Evolutionary conservation across 495 filamentous ascomycete genomes (phyloP).

Genomic region (Penicillium silybi): DNA sequence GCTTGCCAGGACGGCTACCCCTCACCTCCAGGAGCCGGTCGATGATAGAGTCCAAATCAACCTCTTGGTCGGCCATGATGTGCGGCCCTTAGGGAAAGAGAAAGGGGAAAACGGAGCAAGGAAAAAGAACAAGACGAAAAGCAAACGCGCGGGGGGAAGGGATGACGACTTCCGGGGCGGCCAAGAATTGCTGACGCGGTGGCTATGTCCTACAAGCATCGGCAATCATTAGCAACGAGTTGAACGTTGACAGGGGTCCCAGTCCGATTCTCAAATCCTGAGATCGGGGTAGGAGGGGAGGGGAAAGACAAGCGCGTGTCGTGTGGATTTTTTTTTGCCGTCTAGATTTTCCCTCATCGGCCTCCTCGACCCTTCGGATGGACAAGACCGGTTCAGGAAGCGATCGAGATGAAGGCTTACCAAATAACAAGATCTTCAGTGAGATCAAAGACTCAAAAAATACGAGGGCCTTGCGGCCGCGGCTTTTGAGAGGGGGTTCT

Average conservation of each 20-base stretch:
- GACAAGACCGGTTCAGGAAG: background rate
- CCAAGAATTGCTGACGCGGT: constrained; percentile 38
- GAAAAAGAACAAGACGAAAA: constrained; percentile 25
- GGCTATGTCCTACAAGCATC: constrained; percentile 30
- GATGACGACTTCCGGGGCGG: constrained; percentile 29
- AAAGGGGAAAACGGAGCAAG: constrained; percentile 20
- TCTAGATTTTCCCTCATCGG: background rate
- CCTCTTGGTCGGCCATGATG: constrained; percentile 94
- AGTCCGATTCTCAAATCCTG: constrained; percentile 12
- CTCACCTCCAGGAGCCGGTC: constrained; percentile 96
- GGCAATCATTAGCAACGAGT: constrained; percentile 14
- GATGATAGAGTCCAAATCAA: constrained; percentile 99
- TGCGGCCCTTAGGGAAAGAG: constrained; percentile 33
- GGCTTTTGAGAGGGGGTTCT: constrained; percentile 17
- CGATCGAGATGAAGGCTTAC: constrained; percentile 16
- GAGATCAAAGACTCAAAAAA: constrained; percentile 23
- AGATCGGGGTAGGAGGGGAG: constrained; percentile 4
- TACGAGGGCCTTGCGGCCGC: constrained; percentile 23
- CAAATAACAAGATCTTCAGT: constrained; percentile 14
- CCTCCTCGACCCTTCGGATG: background rate
- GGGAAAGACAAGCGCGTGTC: constrained; percentile 27
- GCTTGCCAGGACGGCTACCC: constrained; percentile 96
- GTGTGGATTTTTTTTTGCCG: constrained; percentile 15
- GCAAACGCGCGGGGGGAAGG: constrained; percentile 26
- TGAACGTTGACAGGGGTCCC: constrained; percentile 6